phyloP scores from a whole-genome alignment of 23 red algal genomes.

The Gracilaria gracilis region DNA sequence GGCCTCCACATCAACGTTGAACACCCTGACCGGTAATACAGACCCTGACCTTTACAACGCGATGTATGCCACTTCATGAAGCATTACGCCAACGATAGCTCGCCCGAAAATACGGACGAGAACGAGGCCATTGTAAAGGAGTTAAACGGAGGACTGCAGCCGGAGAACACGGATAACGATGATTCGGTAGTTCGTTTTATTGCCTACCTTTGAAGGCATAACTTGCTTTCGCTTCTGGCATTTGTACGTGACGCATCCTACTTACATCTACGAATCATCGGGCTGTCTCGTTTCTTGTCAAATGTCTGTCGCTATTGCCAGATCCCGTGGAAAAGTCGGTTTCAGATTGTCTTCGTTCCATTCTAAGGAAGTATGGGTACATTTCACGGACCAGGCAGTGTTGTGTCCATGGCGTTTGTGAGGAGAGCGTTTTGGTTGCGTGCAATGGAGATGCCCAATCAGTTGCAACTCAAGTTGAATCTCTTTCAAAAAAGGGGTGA shows the following conservation, averaged over 20 bases:
- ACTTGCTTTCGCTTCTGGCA: slow-evolving; percentile 24
- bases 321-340: slow-evolving; percentile 40
- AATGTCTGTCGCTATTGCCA: slow-evolving; percentile 46
- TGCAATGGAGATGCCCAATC: slow-evolving; percentile 4
- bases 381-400: slow-evolving; percentile 14
- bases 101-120: neutral
- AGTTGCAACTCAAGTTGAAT: slow-evolving; percentile 11
- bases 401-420: neutral
- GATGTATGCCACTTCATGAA: slow-evolving; percentile 67
- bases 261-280: slow-evolving; percentile 34
- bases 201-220: slow-evolving; percentile 43
- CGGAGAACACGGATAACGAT: slow-evolving; percentile 22
- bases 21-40: neutral
- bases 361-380: slow-evolving; percentile 65
- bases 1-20: neutral
- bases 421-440: slow-evolving; percentile 17
- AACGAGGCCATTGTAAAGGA: slow-evolving; percentile 16
- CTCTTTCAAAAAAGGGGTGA: neutral
- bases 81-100: slow-evolving; percentile 12
- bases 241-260: slow-evolving; percentile 46
- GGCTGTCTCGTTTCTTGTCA: slow-evolving; percentile 29
- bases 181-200: slow-evolving; percentile 54
- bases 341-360: slow-evolving; percentile 35
- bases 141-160: neutral
- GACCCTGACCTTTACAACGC: slow-evolving; percentile 25